Evolutionary conservation across 306 rosid species (phyloP), one percentile per base, ranked within the genome.

Genomic region (Crotalaria pallida): DNA sequence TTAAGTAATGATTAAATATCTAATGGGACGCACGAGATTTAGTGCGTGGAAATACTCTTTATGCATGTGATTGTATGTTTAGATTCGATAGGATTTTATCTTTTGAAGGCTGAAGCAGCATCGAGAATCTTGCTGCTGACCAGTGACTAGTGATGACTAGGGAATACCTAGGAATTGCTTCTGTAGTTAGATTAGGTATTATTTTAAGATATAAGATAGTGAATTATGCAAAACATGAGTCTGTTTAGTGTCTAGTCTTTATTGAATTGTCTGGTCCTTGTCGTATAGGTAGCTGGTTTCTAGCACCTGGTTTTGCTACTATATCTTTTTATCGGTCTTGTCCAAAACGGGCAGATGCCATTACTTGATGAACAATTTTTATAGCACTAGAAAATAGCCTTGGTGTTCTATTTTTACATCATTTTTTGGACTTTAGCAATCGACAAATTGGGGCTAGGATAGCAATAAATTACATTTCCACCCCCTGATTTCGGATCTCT

Each of bases 51-150:
- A 73, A 38, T 72, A 65, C 78, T 48, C 72, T 58, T 31, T 65
- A n/a, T 57, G 17, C 67, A 69, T 26, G 84, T 74, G 79, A 65
- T 27, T 27, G 57, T 11, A 48, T 19, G 44, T 11, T 17, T 73
- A 72, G 84, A 79, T 69, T 76, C 58, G 72, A 65, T 56, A 7
- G 52, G 40, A 27, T 50, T 34, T 10, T 17, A 13, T 48, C 47
- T 41, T 71, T 73, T 74, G 18, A 34, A 45, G 65, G 67, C 69
- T 74, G 18, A 34, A 45, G 65, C 15, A 27, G 58, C 76, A 72
- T 63, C 84, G 87, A 71, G 88, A 85, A 87, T 89, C 84, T 83
- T 80, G 86, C 79, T 67, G 78, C 55, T 64, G 55, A 44, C 33
- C 18, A 23, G 6, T 44, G 49, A 3, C 51, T 40, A 61, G 68